Percentiles rank a stretch among this genome's conserved stretches.
phyloP scores from a whole-genome alignment of 2,329 filamentous ascomycete species.

The Scedosporium dehoogii region DNA sequence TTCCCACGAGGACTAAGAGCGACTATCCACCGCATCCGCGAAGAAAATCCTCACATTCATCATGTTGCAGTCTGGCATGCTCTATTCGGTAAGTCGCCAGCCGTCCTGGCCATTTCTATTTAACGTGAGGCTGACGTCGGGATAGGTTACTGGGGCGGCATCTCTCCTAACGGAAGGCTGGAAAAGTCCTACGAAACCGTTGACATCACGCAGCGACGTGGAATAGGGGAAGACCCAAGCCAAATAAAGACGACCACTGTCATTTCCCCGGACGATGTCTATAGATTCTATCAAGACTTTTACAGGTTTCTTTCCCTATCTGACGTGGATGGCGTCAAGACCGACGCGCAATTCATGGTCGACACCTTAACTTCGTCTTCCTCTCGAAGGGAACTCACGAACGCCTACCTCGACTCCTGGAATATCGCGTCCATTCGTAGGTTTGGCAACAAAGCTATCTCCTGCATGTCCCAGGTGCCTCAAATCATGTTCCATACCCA shows the following conservation, averaged over 20 bases:
- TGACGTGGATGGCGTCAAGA: slow-evolving; percentile 83
- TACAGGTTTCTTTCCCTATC: slow-evolving; percentile 67
- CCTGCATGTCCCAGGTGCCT: slow-evolving; percentile 90
- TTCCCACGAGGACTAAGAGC: slow-evolving; percentile 75
- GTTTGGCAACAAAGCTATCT: slow-evolving; percentile 70
- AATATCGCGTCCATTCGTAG: slow-evolving; percentile 65
- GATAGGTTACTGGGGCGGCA: slow-evolving; percentile 78
- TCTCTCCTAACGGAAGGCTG: slow-evolving; percentile 65
- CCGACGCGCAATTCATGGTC: slow-evolving; percentile 83
- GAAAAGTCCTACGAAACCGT: slow-evolving; percentile 71
- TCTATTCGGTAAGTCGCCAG: slow-evolving; percentile 35
- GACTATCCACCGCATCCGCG: slow-evolving; percentile 58
- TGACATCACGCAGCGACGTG: slow-evolving; percentile 28
- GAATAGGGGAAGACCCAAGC: slow-evolving; percentile 20
- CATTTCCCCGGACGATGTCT: slow-evolving; percentile 64
- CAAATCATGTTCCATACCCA: slow-evolving; percentile 80
- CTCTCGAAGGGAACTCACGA: slow-evolving; percentile 61
- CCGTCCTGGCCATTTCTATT: too few relatives aligned
- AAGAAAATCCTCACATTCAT: slow-evolving; percentile 59
- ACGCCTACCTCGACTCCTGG: slow-evolving; percentile 80
- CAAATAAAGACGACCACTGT: slow-evolving; percentile 60
- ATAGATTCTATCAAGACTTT: slow-evolving; percentile 79
- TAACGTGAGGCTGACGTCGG: not conserved
- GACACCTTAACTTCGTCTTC: slow-evolving; percentile 63
- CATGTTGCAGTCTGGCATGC: slow-evolving; percentile 95